These are phyloP conservation scores for Ramaria sp. DNA, from an alignment of 768 basidiomycete genomes.

Conservation along the genomic window DNA sequence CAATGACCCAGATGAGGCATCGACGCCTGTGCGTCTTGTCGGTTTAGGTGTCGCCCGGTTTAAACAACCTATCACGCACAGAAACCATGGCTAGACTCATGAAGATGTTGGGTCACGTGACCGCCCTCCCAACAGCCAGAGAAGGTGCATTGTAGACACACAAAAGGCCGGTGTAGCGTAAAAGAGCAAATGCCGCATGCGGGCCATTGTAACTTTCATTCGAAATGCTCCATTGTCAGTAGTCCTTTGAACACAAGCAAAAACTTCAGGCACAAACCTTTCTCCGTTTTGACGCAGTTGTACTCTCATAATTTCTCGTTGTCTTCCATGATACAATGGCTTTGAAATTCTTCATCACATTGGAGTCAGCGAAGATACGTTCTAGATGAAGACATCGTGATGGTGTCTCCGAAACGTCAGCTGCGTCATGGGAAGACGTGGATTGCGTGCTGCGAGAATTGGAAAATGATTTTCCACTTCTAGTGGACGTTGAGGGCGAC, in stretches of 20 bases:
- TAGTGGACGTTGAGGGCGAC: neutral
- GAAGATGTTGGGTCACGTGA: constrained; percentile 51
- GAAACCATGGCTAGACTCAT: constrained; percentile 47
- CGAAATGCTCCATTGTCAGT: too few species aligned
- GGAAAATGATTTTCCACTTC: neutral
- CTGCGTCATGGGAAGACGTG: neutral
- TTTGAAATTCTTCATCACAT: constrained; percentile 40
- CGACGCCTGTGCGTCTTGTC: constrained; percentile 41
- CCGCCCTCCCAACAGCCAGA: constrained; percentile 58
- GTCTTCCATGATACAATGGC: constrained; percentile 47
- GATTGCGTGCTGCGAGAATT: neutral
- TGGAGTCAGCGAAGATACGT: constrained; percentile 3
- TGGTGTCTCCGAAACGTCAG: neutral
- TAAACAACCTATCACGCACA: constrained; percentile 32
- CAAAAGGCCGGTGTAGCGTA: constrained; percentile 52
- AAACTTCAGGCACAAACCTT: constrained; percentile 35
- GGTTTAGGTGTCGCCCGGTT: neutral
- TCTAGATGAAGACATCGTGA: constrained; percentile 5
- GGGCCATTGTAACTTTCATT: constrained; percentile 42
- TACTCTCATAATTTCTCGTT: constrained; percentile 32
- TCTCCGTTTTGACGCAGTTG: constrained; percentile 46
- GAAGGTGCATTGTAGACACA: constrained; percentile 62
- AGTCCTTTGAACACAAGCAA: too few species aligned
- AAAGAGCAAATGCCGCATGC: constrained; percentile 50
- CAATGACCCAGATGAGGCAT: constrained; percentile 61